Conservation (phyloP, 140 eudicot species). For the Oenanthe javanica region DNA sequence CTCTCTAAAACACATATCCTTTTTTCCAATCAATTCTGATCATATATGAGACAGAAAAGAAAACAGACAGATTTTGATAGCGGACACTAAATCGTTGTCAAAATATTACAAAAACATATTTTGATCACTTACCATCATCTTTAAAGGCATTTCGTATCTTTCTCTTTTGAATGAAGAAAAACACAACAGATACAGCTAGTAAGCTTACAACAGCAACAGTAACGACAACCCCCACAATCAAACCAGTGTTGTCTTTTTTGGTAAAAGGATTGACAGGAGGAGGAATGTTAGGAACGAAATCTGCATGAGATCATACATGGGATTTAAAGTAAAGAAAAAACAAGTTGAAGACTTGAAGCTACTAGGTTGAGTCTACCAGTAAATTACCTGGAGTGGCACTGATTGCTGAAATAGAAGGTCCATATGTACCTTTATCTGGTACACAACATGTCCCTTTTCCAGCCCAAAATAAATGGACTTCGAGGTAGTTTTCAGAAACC, state of each 20-base stretch:
- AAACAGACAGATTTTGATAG: background rate
- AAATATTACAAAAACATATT: background rate
- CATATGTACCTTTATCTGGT: conserved; percentile 46
- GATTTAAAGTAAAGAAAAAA: background rate
- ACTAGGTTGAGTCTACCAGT: background rate
- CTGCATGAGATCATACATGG: conserved; percentile 19
- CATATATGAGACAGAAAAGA: background rate
- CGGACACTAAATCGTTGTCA: background rate
- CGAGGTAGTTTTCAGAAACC: conserved; percentile 59
- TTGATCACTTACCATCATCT: conserved; percentile 36
- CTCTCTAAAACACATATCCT: too few species aligned
- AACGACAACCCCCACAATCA: conserved; percentile 42
- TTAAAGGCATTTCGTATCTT: conserved; percentile 22
- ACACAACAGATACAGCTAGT: conserved; percentile 25
- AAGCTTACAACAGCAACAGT: conserved; percentile 34
- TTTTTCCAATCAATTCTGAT: background rate
- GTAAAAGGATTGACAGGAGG: conserved; percentile 27
- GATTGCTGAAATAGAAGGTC: conserved; percentile 68
- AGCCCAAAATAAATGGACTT: conserved; percentile 66
- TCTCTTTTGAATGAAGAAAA: conserved; percentile 23
- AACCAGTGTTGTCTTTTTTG: conserved; percentile 31
- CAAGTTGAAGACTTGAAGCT: background rate
- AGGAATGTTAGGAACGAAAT: conserved; percentile 33
- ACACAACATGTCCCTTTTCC: conserved; percentile 80
- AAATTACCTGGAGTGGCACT: conserved; percentile 58